Percentiles rank a stretch among this genome's conserved stretches.
phyloP scores from a whole-genome alignment of 2,329 filamentous ascomycete genomes.

The Fusarium tuaranense region DNA sequence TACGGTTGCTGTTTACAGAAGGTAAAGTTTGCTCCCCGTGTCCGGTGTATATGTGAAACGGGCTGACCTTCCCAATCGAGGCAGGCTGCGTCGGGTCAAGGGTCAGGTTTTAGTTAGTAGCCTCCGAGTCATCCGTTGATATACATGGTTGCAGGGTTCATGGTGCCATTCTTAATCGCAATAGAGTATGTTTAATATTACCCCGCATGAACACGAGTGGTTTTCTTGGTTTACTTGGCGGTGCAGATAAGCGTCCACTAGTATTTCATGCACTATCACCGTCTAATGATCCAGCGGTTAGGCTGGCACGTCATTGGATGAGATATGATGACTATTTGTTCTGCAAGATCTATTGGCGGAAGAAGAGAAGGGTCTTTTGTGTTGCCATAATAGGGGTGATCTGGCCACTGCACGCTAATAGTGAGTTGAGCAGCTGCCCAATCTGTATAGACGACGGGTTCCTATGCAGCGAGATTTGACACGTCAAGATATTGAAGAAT shows the following conservation, averaged over 20 bases:
- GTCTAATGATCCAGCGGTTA: neutral
- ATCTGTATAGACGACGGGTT: neutral
- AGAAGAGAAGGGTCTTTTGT: neutral
- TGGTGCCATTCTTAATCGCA: neutral
- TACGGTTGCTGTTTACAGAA: neutral
- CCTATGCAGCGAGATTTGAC: neutral
- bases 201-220: neutral
- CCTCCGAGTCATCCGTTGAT: neutral
- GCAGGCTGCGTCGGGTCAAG: neutral
- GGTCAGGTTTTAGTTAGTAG: neutral
- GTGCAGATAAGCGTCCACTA: neutral
- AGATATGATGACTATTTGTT: neutral
- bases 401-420: neutral
- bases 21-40: neutral
- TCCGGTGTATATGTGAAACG: slow-evolving; percentile 1
- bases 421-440: neutral
- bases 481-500: neutral
- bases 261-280: neutral
- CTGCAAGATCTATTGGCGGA: neutral
- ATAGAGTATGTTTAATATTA: neutral
- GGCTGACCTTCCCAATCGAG: neutral
- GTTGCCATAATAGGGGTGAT: neutral
- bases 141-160: neutral
- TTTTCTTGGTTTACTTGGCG: neutral
- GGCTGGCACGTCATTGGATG: neutral